Percentiles rank a stretch among this genome's conserved stretches.
phyloP scores from a whole-genome alignment of 2,329 filamentous ascomycete species.

The Endocalyx cinctus region DNA sequence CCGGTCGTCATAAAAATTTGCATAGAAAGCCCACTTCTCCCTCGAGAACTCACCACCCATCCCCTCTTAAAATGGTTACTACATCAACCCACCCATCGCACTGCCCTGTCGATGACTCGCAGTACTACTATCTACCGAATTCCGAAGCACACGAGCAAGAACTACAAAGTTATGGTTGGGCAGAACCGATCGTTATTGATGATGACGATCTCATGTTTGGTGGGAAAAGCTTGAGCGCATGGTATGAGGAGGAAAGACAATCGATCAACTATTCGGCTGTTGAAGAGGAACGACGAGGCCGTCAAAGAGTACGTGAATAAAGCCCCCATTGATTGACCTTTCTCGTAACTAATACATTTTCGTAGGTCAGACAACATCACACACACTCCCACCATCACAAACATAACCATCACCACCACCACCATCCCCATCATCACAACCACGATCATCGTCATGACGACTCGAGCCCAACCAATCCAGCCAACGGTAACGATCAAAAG shows the following conservation, averaged over 20 bases:
- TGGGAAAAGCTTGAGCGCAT: slow-evolving; percentile 53
- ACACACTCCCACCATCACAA: not conserved
- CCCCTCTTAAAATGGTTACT: slow-evolving; percentile 30
- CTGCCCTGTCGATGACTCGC: slow-evolving; percentile 18
- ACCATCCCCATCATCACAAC: not conserved
- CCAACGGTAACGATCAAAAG: not conserved
- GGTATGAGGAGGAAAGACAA: slow-evolving; percentile 56
- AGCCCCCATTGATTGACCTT: not conserved
- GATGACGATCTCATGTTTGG: slow-evolving; percentile 59
- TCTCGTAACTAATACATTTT: not conserved
- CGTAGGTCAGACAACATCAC: not conserved
- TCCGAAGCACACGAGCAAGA: slow-evolving; percentile 16
- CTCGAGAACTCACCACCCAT: slow-evolving; percentile 21
- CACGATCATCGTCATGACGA: not conserved
- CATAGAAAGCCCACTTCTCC: slow-evolving; percentile 9
- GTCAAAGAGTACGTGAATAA: slow-evolving; percentile 30
- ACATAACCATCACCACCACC: not conserved
- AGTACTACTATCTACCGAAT: slow-evolving; percentile 27
- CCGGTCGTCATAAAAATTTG: slow-evolving; percentile 9
- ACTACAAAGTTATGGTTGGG: slow-evolving; percentile 36
- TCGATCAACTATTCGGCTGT: slow-evolving; percentile 39
- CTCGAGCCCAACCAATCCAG: not conserved
- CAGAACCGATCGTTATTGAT: slow-evolving; percentile 53
- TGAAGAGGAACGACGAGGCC: slow-evolving; percentile 35
- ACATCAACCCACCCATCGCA: slow-evolving; percentile 21